Evolutionary conservation across 495 filamentous ascomycete species (phyloP).

Genomic region (Cairneyella variabilis): DNA sequence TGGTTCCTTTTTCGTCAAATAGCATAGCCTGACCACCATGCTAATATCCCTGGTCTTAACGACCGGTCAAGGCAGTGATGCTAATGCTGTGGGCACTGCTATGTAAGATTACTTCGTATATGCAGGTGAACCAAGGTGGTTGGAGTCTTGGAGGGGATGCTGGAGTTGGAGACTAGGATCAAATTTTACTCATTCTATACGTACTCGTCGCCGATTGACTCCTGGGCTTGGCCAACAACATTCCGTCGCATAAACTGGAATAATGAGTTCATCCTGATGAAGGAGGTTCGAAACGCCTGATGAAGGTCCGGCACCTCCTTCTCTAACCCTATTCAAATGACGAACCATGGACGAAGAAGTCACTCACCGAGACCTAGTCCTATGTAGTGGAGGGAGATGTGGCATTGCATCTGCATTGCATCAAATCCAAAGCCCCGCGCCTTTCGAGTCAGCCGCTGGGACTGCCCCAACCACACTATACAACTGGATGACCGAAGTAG

Average conservation of each 20-base stretch:
- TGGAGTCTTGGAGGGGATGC: conserved; percentile 3
- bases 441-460: background rate
- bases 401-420: background rate
- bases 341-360: background rate
- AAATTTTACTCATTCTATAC: conserved; percentile 9
- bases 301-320: background rate
- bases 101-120: conserved; percentile 11
- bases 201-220: background rate
- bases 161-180: conserved; percentile 14
- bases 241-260: conserved; percentile 10
- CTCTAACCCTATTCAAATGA: background rate
- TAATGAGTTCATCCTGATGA: conserved; percentile 7
- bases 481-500: background rate
- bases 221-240: background rate
- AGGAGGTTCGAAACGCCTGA: background rate
- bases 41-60: conserved; percentile 12
- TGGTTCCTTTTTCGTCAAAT: conserved; percentile 4
- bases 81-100: conserved; percentile 8
- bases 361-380: background rate
- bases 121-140: conserved; percentile 11
- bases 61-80: conserved; percentile 1
- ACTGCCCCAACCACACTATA: background rate
- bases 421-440: background rate
- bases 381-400: background rate
- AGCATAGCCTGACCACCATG: background rate